These are phyloP conservation scores for Diospyros lotus DNA, from an alignment of 148 eudicot genomes.

Conservation along the genomic window DNA sequence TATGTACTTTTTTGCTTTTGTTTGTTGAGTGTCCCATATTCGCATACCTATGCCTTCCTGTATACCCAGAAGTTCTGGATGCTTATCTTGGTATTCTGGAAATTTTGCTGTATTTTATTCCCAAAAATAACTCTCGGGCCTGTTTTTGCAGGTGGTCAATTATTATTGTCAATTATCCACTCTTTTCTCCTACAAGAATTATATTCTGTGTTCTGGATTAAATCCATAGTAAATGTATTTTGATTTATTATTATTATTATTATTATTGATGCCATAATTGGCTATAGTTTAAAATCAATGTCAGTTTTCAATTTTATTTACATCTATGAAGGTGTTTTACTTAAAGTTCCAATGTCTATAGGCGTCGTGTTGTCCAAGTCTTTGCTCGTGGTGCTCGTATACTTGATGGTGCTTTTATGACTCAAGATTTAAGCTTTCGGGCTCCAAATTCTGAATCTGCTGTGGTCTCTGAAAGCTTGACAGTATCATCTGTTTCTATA, in stretches of 20 bases:
- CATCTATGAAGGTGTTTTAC: constrained; percentile 2
- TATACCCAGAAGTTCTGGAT: neutral
- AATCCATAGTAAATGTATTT: neutral
- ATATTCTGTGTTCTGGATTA: neutral
- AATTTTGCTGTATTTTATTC: neutral
- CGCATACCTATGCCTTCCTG: neutral
- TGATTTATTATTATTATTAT: no score
- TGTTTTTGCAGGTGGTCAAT: no score
- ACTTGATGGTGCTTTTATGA: constrained; percentile 92
- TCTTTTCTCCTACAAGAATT: neutral
- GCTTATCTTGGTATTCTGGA: neutral
- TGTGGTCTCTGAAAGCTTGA: constrained; percentile 50
- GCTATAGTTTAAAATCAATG: neutral
- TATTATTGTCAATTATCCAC: neutral
- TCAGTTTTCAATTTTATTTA: neutral
- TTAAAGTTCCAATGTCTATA: constrained; percentile 20
- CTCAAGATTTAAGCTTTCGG: constrained; percentile 75
- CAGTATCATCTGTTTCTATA: constrained; percentile 76
- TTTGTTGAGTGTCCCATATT: neutral
- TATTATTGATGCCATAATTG: neutral
- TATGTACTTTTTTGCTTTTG: neutral
- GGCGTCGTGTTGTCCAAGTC: constrained; percentile 94
- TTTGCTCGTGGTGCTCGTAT: constrained; percentile 91
- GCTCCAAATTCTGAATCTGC: constrained; percentile 54
- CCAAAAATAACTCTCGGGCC: neutral